Evolutionary conservation across 2,329 filamentous ascomycete species (phyloP).

Genomic region (Hymenoscyphus linearis): DNA sequence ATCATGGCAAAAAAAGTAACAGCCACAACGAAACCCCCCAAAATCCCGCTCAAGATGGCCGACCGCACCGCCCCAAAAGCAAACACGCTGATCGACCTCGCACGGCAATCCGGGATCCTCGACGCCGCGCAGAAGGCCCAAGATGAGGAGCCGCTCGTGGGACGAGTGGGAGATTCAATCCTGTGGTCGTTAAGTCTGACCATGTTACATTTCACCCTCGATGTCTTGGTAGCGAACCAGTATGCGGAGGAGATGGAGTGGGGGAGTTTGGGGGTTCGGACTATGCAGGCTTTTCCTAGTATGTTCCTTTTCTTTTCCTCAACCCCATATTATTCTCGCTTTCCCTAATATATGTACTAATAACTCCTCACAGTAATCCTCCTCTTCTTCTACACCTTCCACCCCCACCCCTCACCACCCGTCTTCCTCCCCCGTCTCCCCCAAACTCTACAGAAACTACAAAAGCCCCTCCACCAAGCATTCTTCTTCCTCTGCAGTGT

Average conservation of each 20-base stretch:
- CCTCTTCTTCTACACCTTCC: conserved; percentile 31
- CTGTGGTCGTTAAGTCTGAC: conserved; percentile 58
- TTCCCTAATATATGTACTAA: not conserved
- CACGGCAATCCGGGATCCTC: conserved; percentile 54
- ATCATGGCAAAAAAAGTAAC: conserved; percentile 36
- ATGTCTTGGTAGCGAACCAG: conserved; percentile 74
- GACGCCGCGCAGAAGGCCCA: conserved; percentile 22
- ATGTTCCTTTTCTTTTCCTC: conserved; percentile 21
- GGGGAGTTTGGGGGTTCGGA: conserved; percentile 45
- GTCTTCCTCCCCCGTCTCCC: conserved; percentile 47
- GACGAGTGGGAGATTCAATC: conserved; percentile 41
- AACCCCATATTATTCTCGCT: too few relatives aligned
- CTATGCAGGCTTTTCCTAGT: conserved; percentile 50
- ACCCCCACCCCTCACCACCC: conserved; percentile 38
- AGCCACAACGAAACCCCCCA: conserved; percentile 43
- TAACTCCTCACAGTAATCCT: conserved; percentile 33
- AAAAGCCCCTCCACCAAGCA: conserved; percentile 46
- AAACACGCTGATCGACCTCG: conserved; percentile 69
- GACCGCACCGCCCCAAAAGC: conserved; percentile 55
- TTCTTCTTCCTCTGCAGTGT: conserved; percentile 61
- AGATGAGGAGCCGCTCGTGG: conserved; percentile 23
- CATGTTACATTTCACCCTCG: conserved; percentile 72
- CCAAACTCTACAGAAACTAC: conserved; percentile 31
- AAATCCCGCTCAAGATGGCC: conserved; percentile 62
- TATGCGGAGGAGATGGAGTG: conserved; percentile 65